Evolutionary conservation across 2,329 filamentous ascomycete species (phyloP).

Genomic region (Alternaria angustiovoidea): DNA sequence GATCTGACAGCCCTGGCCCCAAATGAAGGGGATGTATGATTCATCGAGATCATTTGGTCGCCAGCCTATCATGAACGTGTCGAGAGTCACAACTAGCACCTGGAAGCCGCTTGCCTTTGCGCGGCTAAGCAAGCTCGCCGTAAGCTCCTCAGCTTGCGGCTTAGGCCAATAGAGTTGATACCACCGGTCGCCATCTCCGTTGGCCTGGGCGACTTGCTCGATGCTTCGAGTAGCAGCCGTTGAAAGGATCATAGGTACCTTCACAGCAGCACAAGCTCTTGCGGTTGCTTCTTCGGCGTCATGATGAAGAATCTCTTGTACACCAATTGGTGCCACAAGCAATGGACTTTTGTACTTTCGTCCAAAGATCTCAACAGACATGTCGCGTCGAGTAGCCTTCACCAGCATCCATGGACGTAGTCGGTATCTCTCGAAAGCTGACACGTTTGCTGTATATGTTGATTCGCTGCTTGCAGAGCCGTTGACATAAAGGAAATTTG

Average conservation of each 20-base stretch:
- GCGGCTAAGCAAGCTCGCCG: neutral
- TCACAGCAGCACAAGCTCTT: neutral
- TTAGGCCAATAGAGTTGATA: neutral
- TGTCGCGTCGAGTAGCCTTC: neutral
- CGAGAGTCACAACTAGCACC: neutral
- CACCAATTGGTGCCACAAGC: neutral
- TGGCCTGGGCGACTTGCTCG: neutral
- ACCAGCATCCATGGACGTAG: neutral
- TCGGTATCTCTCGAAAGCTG: neutral
- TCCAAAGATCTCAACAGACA: neutral
- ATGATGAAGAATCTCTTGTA: neutral
- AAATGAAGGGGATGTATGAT: neutral
- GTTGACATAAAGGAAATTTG: neutral
- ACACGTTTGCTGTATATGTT: neutral
- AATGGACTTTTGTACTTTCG: neutral
- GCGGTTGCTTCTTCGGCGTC: neutral
- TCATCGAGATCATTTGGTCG: neutral
- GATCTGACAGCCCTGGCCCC: neutral
- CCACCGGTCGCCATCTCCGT: neutral
- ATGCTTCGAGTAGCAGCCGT: neutral
- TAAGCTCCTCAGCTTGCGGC: neutral
- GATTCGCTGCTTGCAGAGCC: neutral
- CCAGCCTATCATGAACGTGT: neutral
- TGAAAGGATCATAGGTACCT: neutral
- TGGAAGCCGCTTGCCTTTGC: neutral